phyloP scores from a whole-genome alignment of 2,329 filamentous ascomycete genomes.

The Xylariaceae sp. region DNA sequence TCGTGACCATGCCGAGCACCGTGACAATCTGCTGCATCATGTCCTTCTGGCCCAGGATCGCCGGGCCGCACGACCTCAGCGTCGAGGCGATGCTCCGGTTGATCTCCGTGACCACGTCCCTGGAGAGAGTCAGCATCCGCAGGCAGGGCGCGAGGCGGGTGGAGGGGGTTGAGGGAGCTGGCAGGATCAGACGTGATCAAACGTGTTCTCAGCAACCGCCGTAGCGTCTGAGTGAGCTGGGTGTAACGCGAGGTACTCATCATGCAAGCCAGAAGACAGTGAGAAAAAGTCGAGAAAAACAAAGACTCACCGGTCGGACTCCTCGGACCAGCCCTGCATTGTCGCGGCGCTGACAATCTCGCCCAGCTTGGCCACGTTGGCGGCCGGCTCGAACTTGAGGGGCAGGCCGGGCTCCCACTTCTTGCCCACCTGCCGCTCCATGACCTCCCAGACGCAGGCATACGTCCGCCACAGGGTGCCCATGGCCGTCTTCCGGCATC shows the following conservation, averaged over 20 bases:
- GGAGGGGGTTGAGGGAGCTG: slow-evolving; percentile 1
- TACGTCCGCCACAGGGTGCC: slow-evolving; percentile 91
- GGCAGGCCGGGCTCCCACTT: slow-evolving; percentile 91
- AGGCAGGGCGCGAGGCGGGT: not conserved
- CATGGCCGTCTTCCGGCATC: slow-evolving; percentile 85
- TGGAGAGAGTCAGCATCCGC: slow-evolving; percentile 30
- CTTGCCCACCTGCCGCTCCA: slow-evolving; percentile 66
- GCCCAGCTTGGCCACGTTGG: slow-evolving; percentile 76
- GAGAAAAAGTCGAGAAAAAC: slow-evolving; percentile 23
- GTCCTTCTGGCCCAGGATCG: slow-evolving; percentile 66
- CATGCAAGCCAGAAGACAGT: slow-evolving; percentile 41
- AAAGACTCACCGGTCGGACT: slow-evolving; percentile 79
- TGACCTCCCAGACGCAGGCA: slow-evolving; percentile 80
- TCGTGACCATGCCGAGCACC: slow-evolving; percentile 71
- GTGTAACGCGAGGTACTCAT: slow-evolving; percentile 92
- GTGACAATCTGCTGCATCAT: slow-evolving; percentile 71
- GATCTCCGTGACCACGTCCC: slow-evolving; percentile 85
- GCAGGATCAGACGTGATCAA: not conserved
- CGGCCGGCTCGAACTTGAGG: slow-evolving; percentile 68
- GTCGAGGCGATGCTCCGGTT: slow-evolving; percentile 89
- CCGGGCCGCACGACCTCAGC: slow-evolving; percentile 83
- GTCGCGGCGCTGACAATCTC: slow-evolving; percentile 80
- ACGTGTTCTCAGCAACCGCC: slow-evolving; percentile 87
- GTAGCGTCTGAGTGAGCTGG: slow-evolving; percentile 99
- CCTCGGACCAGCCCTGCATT: slow-evolving; percentile 77